These are phyloP conservation scores for Pholiota microspora DNA, from an alignment of 768 basidiomycete genomes.

Conservation along the genomic window DNA sequence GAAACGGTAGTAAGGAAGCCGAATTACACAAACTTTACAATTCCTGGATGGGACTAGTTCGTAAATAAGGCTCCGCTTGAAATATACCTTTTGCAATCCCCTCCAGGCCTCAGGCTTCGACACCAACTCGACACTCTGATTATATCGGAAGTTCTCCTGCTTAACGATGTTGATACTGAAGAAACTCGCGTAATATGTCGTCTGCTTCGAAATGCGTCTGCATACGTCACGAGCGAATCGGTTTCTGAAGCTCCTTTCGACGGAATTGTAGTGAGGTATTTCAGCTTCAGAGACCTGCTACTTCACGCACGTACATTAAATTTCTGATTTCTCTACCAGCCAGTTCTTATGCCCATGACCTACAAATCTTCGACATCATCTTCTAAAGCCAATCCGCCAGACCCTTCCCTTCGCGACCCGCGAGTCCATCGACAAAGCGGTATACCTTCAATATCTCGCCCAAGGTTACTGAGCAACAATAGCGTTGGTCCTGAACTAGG, in stretches of 20 bases:
- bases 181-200: too few species aligned
- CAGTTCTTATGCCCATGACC: background rate
- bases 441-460: constrained; percentile 5
- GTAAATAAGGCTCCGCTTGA: too few species aligned
- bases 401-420: constrained; percentile 6
- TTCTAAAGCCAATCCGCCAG: background rate
- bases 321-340: background rate
- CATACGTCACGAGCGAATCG: background rate
- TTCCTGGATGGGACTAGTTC: too few species aligned
- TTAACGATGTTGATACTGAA: too few species aligned
- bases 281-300: too few species aligned
- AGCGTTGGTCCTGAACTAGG: background rate
- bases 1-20: too few species aligned
- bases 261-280: background rate
- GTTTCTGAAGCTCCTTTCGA: background rate
- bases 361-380: background rate
- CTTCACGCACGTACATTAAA: background rate
- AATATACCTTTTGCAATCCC: too few species aligned
- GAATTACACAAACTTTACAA: too few species aligned
- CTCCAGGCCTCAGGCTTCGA: too few species aligned
- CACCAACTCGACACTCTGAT: too few species aligned
- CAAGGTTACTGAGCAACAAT: background rate
- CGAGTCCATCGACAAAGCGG: constrained; percentile 5
- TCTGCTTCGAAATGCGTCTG: background rate
- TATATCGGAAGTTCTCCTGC: too few species aligned